phyloP scores from a whole-genome alignment of 2,329 filamentous ascomycete species.

The Sordariomycetes sp. region DNA sequence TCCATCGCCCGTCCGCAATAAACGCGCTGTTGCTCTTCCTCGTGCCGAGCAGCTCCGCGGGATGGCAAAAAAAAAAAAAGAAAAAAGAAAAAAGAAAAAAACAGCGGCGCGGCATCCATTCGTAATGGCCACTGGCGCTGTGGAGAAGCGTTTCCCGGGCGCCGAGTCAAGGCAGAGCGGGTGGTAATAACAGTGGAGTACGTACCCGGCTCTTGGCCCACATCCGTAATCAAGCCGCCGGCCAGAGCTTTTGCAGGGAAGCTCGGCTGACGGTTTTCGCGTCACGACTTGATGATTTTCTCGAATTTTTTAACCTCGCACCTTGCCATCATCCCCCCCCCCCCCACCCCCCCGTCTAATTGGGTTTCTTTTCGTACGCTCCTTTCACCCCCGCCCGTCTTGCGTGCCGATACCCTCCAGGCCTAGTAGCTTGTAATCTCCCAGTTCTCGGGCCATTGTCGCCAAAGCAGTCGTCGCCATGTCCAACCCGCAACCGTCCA shows the following conservation, averaged over 20 bases:
- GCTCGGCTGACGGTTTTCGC: slow-evolving; percentile 4
- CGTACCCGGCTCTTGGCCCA: background rate
- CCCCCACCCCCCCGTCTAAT: too few relatives aligned
- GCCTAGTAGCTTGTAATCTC: slow-evolving; percentile 8
- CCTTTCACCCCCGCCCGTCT: slow-evolving; percentile 13
- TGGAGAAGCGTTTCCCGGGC: too few relatives aligned
- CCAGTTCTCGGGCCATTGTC: background rate
- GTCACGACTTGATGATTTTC: slow-evolving; percentile 4
- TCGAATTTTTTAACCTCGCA: slow-evolving; percentile 1
- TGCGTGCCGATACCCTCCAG: slow-evolving; percentile 10
- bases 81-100: too few relatives aligned
- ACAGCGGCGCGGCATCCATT: too few relatives aligned
- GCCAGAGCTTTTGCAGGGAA: background rate
- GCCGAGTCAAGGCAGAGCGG: background rate
- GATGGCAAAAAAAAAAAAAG: too few relatives aligned
- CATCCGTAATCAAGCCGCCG: slow-evolving; percentile 3
- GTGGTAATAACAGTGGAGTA: background rate
- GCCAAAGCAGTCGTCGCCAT: slow-evolving; percentile 16
- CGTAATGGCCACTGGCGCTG: too few relatives aligned
- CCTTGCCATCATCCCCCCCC: background rate
- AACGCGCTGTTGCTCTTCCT: too few relatives aligned
- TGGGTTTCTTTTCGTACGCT: background rate
- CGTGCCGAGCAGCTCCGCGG: too few relatives aligned
- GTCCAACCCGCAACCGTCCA: slow-evolving; percentile 32
- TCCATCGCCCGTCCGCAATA: too few relatives aligned